Evolutionary conservation across 768 basidiomycete genomes (phyloP).

Genomic region (Royoungia palumana): DNA sequence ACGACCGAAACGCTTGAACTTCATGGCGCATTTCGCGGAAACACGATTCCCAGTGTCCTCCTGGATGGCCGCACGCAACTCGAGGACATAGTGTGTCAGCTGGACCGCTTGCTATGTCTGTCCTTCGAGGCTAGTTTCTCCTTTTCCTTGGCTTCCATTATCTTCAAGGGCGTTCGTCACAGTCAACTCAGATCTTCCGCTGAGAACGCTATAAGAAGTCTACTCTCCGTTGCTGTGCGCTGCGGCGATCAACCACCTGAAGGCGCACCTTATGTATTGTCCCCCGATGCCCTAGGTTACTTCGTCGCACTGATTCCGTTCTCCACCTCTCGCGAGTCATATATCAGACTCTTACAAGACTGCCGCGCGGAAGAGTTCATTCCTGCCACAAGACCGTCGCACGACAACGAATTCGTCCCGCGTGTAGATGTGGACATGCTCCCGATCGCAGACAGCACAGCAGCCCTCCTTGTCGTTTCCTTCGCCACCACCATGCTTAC

Average conservation of each 20-base stretch:
- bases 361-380: conserved; percentile 51
- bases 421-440: conserved; percentile 55
- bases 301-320: conserved; percentile 76
- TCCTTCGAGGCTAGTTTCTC: conserved; percentile 79
- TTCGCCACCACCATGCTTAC: conserved; percentile 73
- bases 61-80: conserved; percentile 61
- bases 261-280: conserved; percentile 44
- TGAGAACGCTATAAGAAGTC: conserved; percentile 55
- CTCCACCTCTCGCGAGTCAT: conserved; percentile 54
- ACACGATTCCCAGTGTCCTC: conserved; percentile 52
- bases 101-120: conserved; percentile 70
- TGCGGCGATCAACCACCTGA: conserved; percentile 36
- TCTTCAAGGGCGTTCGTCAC: conserved; percentile 85
- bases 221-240: conserved; percentile 59
- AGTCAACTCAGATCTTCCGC: conserved; percentile 60
- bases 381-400: conserved; percentile 35
- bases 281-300: conserved; percentile 66
- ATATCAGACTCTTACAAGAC: conserved; percentile 60
- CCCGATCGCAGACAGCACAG: conserved; percentile 56
- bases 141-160: conserved; percentile 75
- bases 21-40: conserved; percentile 54
- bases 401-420: conserved; percentile 47
- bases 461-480: conserved; percentile 70
- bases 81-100: conserved; percentile 65
- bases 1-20: conserved; percentile 62